These are phyloP conservation scores for Camelina neglecta DNA, from an alignment of 345 rosid species.

Conservation along the genomic window DNA sequence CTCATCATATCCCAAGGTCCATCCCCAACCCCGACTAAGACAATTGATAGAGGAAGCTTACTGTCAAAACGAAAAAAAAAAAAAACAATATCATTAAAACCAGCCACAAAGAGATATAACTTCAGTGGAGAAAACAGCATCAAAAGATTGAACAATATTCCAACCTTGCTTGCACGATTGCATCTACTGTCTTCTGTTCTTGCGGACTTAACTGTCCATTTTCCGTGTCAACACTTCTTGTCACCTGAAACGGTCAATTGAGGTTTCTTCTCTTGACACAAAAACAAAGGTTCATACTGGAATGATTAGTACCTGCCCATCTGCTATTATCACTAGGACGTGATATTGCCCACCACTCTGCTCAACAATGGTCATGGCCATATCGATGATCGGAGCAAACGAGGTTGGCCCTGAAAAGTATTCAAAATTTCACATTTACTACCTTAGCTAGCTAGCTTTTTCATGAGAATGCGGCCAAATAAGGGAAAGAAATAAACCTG, in stretches of 20 bases:
- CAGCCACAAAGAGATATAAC: constrained; percentile 9
- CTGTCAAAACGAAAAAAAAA: constrained; percentile 19
- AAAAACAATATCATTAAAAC: constrained; percentile 2
- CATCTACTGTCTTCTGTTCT: constrained; percentile 89
- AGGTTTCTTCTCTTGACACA: constrained; percentile 7
- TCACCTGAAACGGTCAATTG: constrained; percentile 61
- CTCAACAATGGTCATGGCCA: constrained; percentile 93
- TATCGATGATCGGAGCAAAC: constrained; percentile 91
- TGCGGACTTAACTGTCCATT: constrained; percentile 83
- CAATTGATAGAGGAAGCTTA: constrained; percentile 82
- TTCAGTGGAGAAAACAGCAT: constrained; percentile 7
- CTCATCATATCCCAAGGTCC: constrained; percentile 99
- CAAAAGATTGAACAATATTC: constrained; percentile 14
- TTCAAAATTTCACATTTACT: constrained; percentile 1
- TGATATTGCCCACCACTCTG: constrained; percentile 94
- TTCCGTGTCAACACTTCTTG: constrained; percentile 83
- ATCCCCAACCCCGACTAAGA: constrained; percentile 96
- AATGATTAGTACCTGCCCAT: constrained; percentile 77
- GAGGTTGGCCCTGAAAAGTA: constrained; percentile 83
- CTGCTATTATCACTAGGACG: constrained; percentile 91
- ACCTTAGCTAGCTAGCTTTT: not conserved
- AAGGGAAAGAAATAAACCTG: constrained; percentile 56
- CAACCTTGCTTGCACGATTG: constrained; percentile 94
- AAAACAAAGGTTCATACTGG: constrained; percentile 17
- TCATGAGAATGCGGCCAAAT: not conserved